Evolutionary conservation across 352 stramenopile species (phyloP), one percentile per base, ranked within the genome.

Genomic region (Phytophthora multivora): DNA sequence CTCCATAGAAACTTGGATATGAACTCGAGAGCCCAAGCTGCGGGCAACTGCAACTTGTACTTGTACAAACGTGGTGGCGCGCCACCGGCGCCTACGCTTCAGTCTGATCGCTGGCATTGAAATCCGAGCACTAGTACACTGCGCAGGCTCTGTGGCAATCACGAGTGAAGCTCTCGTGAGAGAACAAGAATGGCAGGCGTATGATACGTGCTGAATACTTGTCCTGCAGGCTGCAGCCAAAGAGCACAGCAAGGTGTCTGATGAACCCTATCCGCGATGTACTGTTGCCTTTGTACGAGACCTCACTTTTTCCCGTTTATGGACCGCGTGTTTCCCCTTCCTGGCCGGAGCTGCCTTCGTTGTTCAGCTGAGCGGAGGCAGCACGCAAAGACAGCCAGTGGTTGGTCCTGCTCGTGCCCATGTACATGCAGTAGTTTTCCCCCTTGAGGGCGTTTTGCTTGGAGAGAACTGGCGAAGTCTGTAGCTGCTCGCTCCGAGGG

Each of bases 211-310:
- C 63, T 72, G 51, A 60, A 64, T 68, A 64, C 58, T 64, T 64
- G 47, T 13, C 2, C 48, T 64, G 47, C 43, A 63, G 41, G 1
- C 48, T 64, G 47, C 43, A 63, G 41, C 45, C 38, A 59, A 51
- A 68, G 33, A 49, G 55, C 59, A 54, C 15, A 45, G 56, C 59
- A 55, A 11, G 25, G 30, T 50, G 53, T 59, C 46, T 56, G 23
- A 40, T 47, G 46, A 67, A 57, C 63, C 63, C 63, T 68, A 68
- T 31, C 47, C 58, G 35, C 51, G 19, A 54, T 63, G 51, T 48
- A 48, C 50, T 57, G 50, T 71, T 68, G 48, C 47, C 51, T 48
- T 33, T 55, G 36, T 38, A 23, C 43, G 28, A 51, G 21, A 57
- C 49, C 56, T 63, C 59, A 58, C 53, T 62, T 69, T 65, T 61